phyloP scores from a whole-genome alignment of 176 grass and related monocot genomes.

The maize (Zea mays) region Zm-B73-REFERENCE-NAM-5.0 NC_050102.1:174515001-174515500 shows the following conservation, averaged over 20 bases:
- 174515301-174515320: background rate
- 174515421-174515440: background rate
- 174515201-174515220: background rate
- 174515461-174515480: background rate
- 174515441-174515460: too few species aligned
- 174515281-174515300: background rate
- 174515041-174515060: slow-evolving; percentile 71
- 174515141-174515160: background rate
- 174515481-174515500: too few species aligned
- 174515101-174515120: slow-evolving; percentile 69
- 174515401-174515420: background rate
- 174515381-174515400: background rate
- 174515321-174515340: background rate
- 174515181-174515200: background rate
- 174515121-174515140: slow-evolving; percentile 58
- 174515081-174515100: slow-evolving; percentile 51
- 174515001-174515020: background rate
- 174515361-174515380: background rate
- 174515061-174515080: slow-evolving; percentile 65
- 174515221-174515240: too few species aligned
- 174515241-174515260: background rate
- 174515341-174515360: background rate
- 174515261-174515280: background rate
- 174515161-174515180: background rate
- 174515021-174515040: slow-evolving; percentile 39